Percentiles rank a stretch among this genome's conserved stretches.
phyloP scores from a whole-genome alignment of 495 filamentous ascomycete genomes.

The Penicillium parvum region DNA sequence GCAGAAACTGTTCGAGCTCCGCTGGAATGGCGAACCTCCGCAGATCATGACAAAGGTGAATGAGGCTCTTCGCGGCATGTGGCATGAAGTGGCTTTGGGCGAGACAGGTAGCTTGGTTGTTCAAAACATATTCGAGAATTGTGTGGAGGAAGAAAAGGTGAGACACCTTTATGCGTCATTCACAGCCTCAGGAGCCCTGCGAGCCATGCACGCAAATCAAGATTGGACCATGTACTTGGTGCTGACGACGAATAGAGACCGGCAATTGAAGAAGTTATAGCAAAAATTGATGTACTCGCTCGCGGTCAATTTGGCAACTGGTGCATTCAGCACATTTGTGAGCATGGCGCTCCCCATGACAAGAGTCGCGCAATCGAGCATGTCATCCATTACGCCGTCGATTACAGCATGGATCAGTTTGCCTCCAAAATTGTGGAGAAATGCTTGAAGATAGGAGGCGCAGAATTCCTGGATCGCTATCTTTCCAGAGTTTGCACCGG shows the following conservation, averaged over 20 bases:
- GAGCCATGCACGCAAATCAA: too few species aligned
- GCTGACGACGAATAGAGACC: slow-evolving; percentile 63
- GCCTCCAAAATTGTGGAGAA: slow-evolving; percentile 99
- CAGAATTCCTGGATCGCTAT: slow-evolving; percentile 88
- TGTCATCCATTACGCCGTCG: slow-evolving; percentile 83
- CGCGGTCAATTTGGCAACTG: slow-evolving; percentile 99
- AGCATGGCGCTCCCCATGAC: slow-evolving; percentile 88
- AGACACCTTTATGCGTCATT: slow-evolving; percentile 5
- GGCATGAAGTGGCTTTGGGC: slow-evolving; percentile 95
- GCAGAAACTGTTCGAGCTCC: slow-evolving; percentile 99
- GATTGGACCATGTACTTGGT: background rate
- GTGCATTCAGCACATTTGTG: slow-evolving; percentile 99
- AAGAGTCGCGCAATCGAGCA: slow-evolving; percentile 92
- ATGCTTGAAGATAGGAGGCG: slow-evolving; percentile 92
- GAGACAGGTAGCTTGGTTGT: slow-evolving; percentile 97
- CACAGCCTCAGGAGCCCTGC: too few species aligned
- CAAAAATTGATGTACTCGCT: slow-evolving; percentile 88
- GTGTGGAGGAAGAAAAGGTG: slow-evolving; percentile 97
- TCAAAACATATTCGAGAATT: slow-evolving; percentile 99
- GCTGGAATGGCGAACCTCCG: slow-evolving; percentile 90
- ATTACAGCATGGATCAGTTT: slow-evolving; percentile 99
- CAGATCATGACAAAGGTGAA: slow-evolving; percentile 99
- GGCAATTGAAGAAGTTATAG: slow-evolving; percentile 93
- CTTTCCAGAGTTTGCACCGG: slow-evolving; percentile 91
- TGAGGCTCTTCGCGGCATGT: slow-evolving; percentile 91